Evolutionary conservation across 2,329 filamentous ascomycete species (phyloP).

Genomic region (Hypomyces perniciosus): DNA sequence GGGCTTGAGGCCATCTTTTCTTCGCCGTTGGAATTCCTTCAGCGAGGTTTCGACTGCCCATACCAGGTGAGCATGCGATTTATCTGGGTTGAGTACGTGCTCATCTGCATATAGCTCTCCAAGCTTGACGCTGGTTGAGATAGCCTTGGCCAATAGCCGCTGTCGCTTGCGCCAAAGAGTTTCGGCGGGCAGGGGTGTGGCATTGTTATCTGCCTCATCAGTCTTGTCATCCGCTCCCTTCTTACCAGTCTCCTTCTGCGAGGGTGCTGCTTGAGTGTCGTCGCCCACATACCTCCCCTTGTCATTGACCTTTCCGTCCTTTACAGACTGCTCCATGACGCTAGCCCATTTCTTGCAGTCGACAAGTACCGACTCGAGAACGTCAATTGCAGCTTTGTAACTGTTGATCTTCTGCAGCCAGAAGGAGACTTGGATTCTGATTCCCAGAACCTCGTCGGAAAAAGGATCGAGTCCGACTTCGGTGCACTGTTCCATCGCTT

Average conservation of each 20-base stretch:
- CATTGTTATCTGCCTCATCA: constrained; percentile 14
- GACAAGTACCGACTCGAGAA: constrained; percentile 67
- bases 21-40: constrained; percentile 64
- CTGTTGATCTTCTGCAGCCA: constrained; percentile 74
- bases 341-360: constrained; percentile 62
- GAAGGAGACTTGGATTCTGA: constrained; percentile 74
- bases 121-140: constrained; percentile 75
- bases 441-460: constrained; percentile 83
- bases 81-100: constrained; percentile 66
- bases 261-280: neutral
- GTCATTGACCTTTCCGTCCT: constrained; percentile 40
- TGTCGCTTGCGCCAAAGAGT: constrained; percentile 54
- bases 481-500: constrained; percentile 67
- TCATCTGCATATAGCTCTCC: constrained; percentile 75
- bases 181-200: constrained; percentile 29
- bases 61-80: constrained; percentile 65
- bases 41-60: constrained; percentile 78
- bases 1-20: constrained; percentile 60
- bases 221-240: constrained; percentile 9
- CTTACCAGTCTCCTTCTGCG: neutral
- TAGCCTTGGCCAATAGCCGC: constrained; percentile 64
- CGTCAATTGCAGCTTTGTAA: constrained; percentile 63
- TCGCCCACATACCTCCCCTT: constrained; percentile 28
- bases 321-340: constrained; percentile 44
- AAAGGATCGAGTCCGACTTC: constrained; percentile 78